These are phyloP conservation scores for Xylariomycetidae sp. DNA, from an alignment of 2,329 filamentous ascomycete species.

Conservation along the genomic window DNA sequence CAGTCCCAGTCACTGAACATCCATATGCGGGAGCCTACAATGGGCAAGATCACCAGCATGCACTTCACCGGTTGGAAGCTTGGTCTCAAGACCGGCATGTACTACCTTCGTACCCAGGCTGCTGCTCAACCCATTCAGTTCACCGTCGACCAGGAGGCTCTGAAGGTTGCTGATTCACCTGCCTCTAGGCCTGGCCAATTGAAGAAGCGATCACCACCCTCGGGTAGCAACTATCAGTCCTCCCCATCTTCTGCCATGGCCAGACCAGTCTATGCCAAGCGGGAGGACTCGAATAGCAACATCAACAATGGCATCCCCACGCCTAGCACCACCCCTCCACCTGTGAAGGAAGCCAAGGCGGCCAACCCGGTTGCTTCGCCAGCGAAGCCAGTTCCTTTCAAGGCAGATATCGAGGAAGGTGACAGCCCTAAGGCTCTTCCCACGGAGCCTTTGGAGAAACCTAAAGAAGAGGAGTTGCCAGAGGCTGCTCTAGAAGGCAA, in stretches of 20 bases:
- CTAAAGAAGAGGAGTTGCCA: constrained; percentile 61
- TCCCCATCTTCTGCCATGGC: constrained; percentile 58
- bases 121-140: constrained; percentile 97
- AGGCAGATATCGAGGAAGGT: constrained; percentile 71
- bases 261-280: constrained; percentile 60
- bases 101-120: constrained; percentile 97
- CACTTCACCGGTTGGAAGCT: constrained; percentile 99
- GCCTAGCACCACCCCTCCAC: constrained; percentile 62
- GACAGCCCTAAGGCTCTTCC: constrained; percentile 75
- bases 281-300: constrained; percentile 38
- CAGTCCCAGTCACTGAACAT: constrained; percentile 99
- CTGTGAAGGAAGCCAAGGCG: constrained; percentile 34
- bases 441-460: constrained; percentile 61
- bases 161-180: constrained; percentile 81
- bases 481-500: constrained; percentile 48
- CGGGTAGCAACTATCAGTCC: constrained; percentile 48
- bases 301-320: constrained; percentile 60
- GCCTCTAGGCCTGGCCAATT: constrained; percentile 56
- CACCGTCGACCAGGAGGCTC: constrained; percentile 93
- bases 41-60: constrained; percentile 99
- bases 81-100: constrained; percentile 99
- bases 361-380: constrained; percentile 49
- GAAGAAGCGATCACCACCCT: constrained; percentile 66
- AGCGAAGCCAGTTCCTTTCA: constrained; percentile 63
- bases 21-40: constrained; percentile 97